Percentiles rank a stretch among this genome's conserved stretches.
These are phyloP conservation scores for Paramecium pentaurelia DNA, from an alignment of 73 alveolate species.

Conservation along the genomic window DNA sequence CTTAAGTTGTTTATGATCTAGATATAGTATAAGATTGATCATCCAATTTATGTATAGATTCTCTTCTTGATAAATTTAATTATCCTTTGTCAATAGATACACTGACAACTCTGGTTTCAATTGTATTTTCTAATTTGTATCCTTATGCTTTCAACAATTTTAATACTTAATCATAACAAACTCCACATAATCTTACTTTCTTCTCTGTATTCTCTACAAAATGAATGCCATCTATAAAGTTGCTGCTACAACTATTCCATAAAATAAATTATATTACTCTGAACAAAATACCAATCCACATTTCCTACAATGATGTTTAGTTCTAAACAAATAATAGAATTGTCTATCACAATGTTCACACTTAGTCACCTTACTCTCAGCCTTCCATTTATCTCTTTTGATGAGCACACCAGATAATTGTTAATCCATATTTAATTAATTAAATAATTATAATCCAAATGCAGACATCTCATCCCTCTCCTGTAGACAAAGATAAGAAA, in stretches of 20 bases:
- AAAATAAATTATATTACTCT: not conserved
- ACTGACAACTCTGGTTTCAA: not conserved
- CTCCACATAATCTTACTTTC: not conserved
- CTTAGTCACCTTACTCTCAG: conserved; percentile 19
- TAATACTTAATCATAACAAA: not conserved
- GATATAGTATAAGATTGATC: not conserved
- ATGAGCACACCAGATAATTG: not conserved
- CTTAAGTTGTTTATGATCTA: not conserved
- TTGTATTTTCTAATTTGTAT: not conserved
- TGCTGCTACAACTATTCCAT: not conserved
- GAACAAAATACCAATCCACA: conserved; percentile 57
- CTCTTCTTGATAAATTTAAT: not conserved
- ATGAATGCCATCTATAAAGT: not conserved
- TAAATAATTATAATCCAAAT: not conserved
- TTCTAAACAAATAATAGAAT: conserved; percentile 39
- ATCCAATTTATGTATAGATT: not conserved
- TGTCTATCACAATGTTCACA: conserved; percentile 51
- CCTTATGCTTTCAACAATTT: conserved; percentile 15
- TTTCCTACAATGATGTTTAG: conserved; percentile 59
- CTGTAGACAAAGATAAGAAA: not conserved
- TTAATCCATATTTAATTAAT: not conserved
- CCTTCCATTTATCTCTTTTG: conserved; percentile 12
- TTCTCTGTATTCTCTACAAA: not conserved
- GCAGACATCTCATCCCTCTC: not conserved
- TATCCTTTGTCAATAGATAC: not conserved